Evolutionary conservation across 140 eudicot genomes (phyloP).

Genomic region (Bidens hawaiensis): DNA sequence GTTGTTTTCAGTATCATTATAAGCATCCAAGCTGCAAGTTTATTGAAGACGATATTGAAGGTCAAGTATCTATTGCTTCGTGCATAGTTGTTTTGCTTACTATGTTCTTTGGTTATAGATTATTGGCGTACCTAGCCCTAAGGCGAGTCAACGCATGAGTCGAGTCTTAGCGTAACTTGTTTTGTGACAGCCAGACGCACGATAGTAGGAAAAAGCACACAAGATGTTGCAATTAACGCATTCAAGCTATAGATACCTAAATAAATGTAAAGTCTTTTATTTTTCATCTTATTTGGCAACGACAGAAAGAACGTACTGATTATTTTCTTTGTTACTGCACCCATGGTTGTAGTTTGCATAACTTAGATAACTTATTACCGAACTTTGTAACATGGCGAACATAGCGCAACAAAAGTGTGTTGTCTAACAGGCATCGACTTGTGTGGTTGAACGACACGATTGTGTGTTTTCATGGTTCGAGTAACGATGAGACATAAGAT

Average conservation of each 20-base stretch:
- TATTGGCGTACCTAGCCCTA: conserved; percentile 71
- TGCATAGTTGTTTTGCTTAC: conserved; percentile 41
- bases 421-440: neutral
- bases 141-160: conserved; percentile 47
- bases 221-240: conserved; percentile 18
- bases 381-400: neutral
- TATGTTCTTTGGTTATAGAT: conserved; percentile 76
- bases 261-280: conserved; percentile 29
- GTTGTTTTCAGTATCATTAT: conserved; percentile 37
- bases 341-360: neutral
- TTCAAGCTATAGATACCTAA: conserved; percentile 32
- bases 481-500: neutral
- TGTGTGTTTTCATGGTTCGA: neutral
- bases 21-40: conserved; percentile 52
- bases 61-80: conserved; percentile 52
- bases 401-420: neutral
- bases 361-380: neutral
- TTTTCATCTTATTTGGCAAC: conserved; percentile 14
- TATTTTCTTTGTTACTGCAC: neutral
- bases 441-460: neutral
- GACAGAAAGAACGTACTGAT: neutral
- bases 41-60: conserved; percentile 64
- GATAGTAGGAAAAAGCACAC: conserved; percentile 18
- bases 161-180: conserved; percentile 16
- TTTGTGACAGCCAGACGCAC: neutral